Evolutionary conservation across 768 basidiomycete genomes (phyloP), one percentile per base, ranked within the genome.

Genomic region (Auricularia heimuer): DNA sequence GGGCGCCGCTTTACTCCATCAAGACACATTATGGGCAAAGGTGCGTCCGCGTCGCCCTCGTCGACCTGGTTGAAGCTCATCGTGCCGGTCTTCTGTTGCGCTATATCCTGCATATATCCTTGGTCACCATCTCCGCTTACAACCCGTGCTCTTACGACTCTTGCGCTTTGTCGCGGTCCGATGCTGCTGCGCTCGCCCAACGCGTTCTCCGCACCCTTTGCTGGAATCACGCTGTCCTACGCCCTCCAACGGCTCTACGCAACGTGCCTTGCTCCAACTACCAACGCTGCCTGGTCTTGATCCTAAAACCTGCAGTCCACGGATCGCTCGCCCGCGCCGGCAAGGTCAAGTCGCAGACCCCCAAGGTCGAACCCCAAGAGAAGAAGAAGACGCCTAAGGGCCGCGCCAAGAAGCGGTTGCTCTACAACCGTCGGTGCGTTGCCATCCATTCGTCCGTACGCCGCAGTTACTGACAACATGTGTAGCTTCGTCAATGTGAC

Each of bases 301-400:
- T 21, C 6, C 34, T 21, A 10, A 24, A 8, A 29, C 29, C 24
- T 18, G n/a, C 72, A 94, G 94, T 96, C 81, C 94, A 98, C 90
- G 94, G 94, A 78, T 98, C 94, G 77, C 94, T 96, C 81, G 94
- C 94, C 81, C 94, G 94, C 84, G 94, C 94, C 77, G 95, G 95
- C 78, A 98, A 98, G 86, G 96, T 98, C 84, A 97, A 94, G 82
- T 92, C 91, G 71, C 93, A 95, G 81, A 92, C 89, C 73, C 95
- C 95, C 73, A 98, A 98, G 81, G 96, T 97, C 75, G 96, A 97
- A 74, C 87, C 89, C 78, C 93, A 96, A 82, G 96, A 98, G 83
- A 98, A 97, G 89, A 94, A 94, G 89, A 98, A 98, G 88, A 86
- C 81, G 45, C 93, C 93, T 65, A 96, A 90, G 80, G 96, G 96